Evolutionary conservation across 1,284 basidiomycete species (phyloP), one percentile per base, ranked within the genome.

Genomic region (Ustilago sp.): DNA sequence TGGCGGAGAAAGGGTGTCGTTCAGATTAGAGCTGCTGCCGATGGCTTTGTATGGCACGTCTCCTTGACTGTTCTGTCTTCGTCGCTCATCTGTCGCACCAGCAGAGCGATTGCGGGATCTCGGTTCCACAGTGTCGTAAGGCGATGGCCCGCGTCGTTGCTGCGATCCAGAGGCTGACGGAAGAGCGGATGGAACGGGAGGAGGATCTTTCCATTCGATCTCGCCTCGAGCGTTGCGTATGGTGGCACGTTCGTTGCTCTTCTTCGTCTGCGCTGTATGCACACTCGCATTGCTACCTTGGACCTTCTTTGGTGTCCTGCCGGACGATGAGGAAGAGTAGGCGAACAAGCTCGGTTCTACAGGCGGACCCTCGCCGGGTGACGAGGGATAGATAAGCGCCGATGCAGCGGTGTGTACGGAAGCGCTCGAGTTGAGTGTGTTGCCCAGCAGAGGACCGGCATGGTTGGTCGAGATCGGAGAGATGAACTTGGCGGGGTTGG

Each of bases 151-250:
- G 31, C 66, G 65, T 19, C 71, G 58, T 8, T 54, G 45, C 8
- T 38, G 52, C 28, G 57, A 45, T 36, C 43, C 38, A 28, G 54
- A 36, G 36, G 54, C 38, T 31, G 71, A 53, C 7, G 63, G 50
- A 7, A 56, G 45, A 19, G 55, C 39, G 8, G 64, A 23, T 3
- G 61, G 43, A 36, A 41, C 17, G 4, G 59, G 23, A 5, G 67
- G 67, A 19, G 75, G 67, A 32, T 74, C 65, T 43, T 69, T 78
- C 76, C 76, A 78, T 34, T 78, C 76, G 50, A 78, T 78, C 35
- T 75, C 76, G 15, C 76, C 72, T 2, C 76, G 72, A 35, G 72
- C 76, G 35, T 78, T 78, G 38, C 76, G 68, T 17, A 78, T 61
- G 43, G 53, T 75, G 28, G 53, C 59, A 3, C 72, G 64, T 32